phyloP scores from a whole-genome alignment of 2,329 filamentous ascomycete genomes.

The Verticillium klebahnii region DNA sequence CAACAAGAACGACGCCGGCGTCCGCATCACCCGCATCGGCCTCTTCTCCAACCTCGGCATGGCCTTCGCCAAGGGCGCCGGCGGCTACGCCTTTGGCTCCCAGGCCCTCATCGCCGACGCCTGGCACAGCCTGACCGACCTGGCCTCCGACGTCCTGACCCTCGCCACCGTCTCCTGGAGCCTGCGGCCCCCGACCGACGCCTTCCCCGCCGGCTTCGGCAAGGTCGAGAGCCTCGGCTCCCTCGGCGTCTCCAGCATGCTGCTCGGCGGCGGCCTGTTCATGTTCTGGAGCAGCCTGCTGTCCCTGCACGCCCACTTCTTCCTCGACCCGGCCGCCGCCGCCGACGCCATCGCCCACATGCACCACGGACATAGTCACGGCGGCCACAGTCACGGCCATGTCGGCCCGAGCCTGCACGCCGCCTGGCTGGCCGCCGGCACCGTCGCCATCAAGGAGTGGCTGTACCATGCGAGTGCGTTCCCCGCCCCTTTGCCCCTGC shows the following conservation, averaged over 20 bases:
- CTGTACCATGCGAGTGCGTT: constrained; percentile 91
- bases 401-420: constrained; percentile 84
- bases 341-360: constrained; percentile 48
- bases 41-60: constrained; percentile 88
- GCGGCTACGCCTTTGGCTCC: constrained; percentile 92
- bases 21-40: constrained; percentile 87
- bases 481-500: not conserved
- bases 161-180: constrained; percentile 93
- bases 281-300: constrained; percentile 79
- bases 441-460: constrained; percentile 93
- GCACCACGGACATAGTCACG: constrained; percentile 60
- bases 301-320: constrained; percentile 67
- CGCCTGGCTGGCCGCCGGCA: constrained; percentile 87
- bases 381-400: constrained; percentile 57
- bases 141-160: constrained; percentile 92
- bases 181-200: constrained; percentile 73
- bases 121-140: constrained; percentile 90
- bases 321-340: constrained; percentile 56
- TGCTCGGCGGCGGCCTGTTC: constrained; percentile 83
- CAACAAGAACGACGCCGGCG: constrained; percentile 88
- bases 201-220: constrained; percentile 88
- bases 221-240: constrained; percentile 97
- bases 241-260: constrained; percentile 85
- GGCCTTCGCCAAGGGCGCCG: constrained; percentile 88
- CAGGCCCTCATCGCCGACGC: constrained; percentile 91